These are phyloP conservation scores for Cyamopsis tetragonoloba DNA, from an alignment of 306 rosid species.

Conservation along the genomic window DNA sequence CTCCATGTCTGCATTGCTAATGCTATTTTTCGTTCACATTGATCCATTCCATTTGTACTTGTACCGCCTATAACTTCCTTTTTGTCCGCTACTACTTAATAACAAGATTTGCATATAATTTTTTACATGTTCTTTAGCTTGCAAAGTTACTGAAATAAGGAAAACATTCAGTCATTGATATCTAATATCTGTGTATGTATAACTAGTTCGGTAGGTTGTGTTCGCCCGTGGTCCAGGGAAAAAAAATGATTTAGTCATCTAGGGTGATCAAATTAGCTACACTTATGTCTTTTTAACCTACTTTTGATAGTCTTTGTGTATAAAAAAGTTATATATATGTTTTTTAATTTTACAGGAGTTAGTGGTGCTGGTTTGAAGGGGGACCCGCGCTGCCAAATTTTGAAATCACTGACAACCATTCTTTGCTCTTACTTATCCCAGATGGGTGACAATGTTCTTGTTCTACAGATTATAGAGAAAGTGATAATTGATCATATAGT, in stretches of 20 bases:
- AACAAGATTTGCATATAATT: not conserved
- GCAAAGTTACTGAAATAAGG: slow-evolving; percentile 11
- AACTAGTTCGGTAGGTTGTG: slow-evolving; percentile 12
- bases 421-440: slow-evolving; percentile 50
- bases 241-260: slow-evolving; percentile 1
- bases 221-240: not conserved
- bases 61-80: not conserved
- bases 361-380: slow-evolving; percentile 34
- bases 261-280: slow-evolving; percentile 13
- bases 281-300: not conserved
- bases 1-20: not conserved
- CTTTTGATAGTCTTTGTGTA: slow-evolving; percentile 9
- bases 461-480: slow-evolving; percentile 53
- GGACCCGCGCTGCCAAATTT: slow-evolving; percentile 30
- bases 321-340: not conserved
- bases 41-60: not conserved
- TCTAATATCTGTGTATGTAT: no score
- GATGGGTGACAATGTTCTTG: slow-evolving; percentile 67
- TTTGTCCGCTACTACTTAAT: slow-evolving; percentile 1
- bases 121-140: slow-evolving; percentile 6
- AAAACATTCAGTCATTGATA: slow-evolving; percentile 9
- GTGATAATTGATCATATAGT: slow-evolving; percentile 54
- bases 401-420: slow-evolving; percentile 41
- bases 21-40: not conserved
- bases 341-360: slow-evolving; percentile 41